Evolutionary conservation across 352 stramenopile genomes (phyloP), one percentile per base, ranked within the genome.

Genomic region (Globisporangium cederbergense): DNA sequence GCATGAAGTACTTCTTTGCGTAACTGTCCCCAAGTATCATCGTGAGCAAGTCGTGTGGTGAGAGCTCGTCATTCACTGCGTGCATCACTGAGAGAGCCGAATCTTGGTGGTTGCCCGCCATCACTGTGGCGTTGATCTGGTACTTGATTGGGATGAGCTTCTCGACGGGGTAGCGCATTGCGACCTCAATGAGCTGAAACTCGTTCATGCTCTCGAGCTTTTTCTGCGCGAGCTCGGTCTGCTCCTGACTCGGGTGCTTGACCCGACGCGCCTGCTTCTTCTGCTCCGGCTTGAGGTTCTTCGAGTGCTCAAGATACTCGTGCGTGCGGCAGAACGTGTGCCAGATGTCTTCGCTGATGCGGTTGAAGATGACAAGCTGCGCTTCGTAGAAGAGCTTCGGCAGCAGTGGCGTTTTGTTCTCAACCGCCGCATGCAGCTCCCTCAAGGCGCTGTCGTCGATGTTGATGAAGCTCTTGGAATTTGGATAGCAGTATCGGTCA

Each of bases 381-480:
- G 81, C 73, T 34, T 90, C 83, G 65, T 90, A 88, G 65, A 92
- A 92, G 13, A 87, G 60, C 51, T 89, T 90, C 2, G 81, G 81
- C 1, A 90, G 45, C 6, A 92, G 61, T 9, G 72, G 60, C 7
- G 67, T 66, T 16, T 79, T 83, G 55, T 60, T 72, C 13, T 86
- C 81, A 8, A 81, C 75, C 5, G 74, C 74, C 0, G 70, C 58
- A 13, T 90, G 81, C 14, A 92, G 72, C 11, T 89, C 78, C 0
- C 46, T 55, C 36, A 92, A 50, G 3, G 65, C 71, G 0, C 45
- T 55, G 8, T 72, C 71, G 9, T 86, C 62, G 3, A 85, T 62
- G 0, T 66, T 51, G 32, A 92, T 79, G 46, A 73, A 89, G 42
- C 73, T 85, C 14, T 68, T 75, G 8, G 81, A 90, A 18, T 51